Evolutionary conservation across 1,139 yeast species (phyloP).

Genomic region (Kazachstania sp.): DNA sequence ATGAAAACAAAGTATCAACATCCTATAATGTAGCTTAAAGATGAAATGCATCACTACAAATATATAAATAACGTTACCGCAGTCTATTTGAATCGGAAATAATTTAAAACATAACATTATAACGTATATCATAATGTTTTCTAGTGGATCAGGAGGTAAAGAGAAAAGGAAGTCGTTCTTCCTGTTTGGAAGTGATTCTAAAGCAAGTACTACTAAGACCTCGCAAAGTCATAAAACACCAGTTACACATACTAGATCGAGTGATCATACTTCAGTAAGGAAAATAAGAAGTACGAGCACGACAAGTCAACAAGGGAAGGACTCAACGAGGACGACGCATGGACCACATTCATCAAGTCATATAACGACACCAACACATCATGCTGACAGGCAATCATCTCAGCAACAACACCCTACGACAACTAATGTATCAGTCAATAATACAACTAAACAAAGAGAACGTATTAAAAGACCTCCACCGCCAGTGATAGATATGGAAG

Average conservation of each 20-base stretch:
- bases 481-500: conserved; percentile 10
- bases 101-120: not conserved
- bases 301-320: not conserved
- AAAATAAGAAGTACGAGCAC: too few relatives aligned
- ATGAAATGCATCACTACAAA: too few relatives aligned
- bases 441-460: not conserved
- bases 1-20: too few relatives aligned
- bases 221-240: not conserved
- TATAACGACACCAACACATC: too few relatives aligned
- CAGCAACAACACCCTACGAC: too few relatives aligned
- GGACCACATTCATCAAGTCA: not conserved
- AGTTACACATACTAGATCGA: not conserved
- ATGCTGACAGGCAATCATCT: too few relatives aligned
- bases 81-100: too few relatives aligned
- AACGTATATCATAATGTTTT: conserved; percentile 12
- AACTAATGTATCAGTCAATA: not conserved
- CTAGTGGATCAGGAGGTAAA: conserved; percentile 10
- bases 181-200: conserved; percentile 17
- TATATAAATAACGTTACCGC: too few relatives aligned
- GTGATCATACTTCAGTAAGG: too few relatives aligned
- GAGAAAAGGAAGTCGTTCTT: conserved; percentile 21
- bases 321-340: not conserved
- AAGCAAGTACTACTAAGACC: not conserved
- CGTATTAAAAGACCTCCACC: conserved; percentile 13
- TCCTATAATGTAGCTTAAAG: too few relatives aligned